phyloP scores from a whole-genome alignment of 805 yeast species.

The Lipomyces spencermartinsiae region DNA sequence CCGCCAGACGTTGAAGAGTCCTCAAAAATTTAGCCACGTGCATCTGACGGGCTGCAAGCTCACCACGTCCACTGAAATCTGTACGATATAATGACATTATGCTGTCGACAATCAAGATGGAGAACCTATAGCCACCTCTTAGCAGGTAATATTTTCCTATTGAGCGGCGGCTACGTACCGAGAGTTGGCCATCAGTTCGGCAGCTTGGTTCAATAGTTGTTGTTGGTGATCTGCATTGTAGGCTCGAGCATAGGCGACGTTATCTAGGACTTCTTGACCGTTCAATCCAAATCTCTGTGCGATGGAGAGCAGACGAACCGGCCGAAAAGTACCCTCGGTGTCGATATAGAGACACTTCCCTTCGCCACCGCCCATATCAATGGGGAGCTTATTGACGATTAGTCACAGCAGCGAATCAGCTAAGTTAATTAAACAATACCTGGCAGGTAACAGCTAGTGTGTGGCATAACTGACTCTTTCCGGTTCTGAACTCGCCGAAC shows the following conservation, averaged over 20 bases:
- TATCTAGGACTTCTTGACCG: constrained; percentile 93
- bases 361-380: constrained; percentile 98
- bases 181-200: constrained; percentile 94
- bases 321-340: constrained; percentile 97
- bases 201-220: constrained; percentile 84
- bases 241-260: constrained; percentile 97
- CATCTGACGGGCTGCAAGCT: constrained; percentile 89
- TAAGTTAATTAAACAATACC: constrained; percentile 27
- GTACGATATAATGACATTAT: constrained; percentile 96
- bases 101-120: constrained; percentile 91
- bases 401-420: not conserved
- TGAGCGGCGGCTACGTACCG: constrained; percentile 48
- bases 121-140: constrained; percentile 51
- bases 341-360: constrained; percentile 96
- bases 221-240: constrained; percentile 96
- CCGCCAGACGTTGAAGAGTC: constrained; percentile 89
- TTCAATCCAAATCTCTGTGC: constrained; percentile 91
- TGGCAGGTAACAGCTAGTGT: constrained; percentile 97
- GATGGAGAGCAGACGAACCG: constrained; percentile 84
- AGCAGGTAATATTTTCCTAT: not conserved
- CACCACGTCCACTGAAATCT: constrained; percentile 95
- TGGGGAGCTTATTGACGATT: constrained; percentile 60
- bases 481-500: constrained; percentile 97
- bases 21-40: constrained; percentile 94
- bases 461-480: constrained; percentile 96